Percentiles rank a stretch among this genome's conserved stretches.
These are phyloP conservation scores for Adansonia grandidieri DNA, from an alignment of 441 rosid species.

Conservation along the genomic window DNA sequence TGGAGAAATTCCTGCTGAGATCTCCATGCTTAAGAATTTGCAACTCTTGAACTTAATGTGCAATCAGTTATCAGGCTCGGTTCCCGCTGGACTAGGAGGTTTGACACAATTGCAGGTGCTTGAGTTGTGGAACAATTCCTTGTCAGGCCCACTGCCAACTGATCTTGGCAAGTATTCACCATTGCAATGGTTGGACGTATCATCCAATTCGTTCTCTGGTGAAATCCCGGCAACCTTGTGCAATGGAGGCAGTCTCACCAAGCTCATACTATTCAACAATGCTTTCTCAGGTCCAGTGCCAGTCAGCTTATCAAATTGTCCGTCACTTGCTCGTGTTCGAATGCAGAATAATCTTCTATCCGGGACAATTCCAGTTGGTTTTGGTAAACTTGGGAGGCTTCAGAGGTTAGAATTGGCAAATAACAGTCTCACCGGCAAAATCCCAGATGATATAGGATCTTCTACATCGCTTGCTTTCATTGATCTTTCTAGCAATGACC, in stretches of 20 bases:
- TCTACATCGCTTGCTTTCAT: constrained; percentile 81
- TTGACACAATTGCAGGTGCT: constrained; percentile 58
- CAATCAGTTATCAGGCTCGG: constrained; percentile 67
- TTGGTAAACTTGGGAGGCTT: constrained; percentile 76
- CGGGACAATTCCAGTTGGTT: constrained; percentile 73
- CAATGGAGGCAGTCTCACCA: constrained; percentile 72
- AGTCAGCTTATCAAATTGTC: constrained; percentile 51
- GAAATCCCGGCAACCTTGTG: constrained; percentile 70
- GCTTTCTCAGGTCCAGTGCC: constrained; percentile 79
- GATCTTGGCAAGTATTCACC: constrained; percentile 78
- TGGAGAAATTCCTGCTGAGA: constrained; percentile 64
- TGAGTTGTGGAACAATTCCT: constrained; percentile 88
- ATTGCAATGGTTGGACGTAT: constrained; percentile 78
- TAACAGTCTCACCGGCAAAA: constrained; percentile 69
- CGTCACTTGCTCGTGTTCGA: constrained; percentile 79
- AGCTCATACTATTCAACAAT: constrained; percentile 89
- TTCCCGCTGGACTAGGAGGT: constrained; percentile 57
- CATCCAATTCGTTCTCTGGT: constrained; percentile 80
- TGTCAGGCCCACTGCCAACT: constrained; percentile 68
- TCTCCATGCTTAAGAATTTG: constrained; percentile 62
- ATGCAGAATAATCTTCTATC: constrained; percentile 76
- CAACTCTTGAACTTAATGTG: constrained; percentile 87
- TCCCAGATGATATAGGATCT: constrained; percentile 66
- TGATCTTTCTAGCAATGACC: constrained; percentile 70
- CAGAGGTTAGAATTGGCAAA: constrained; percentile 75